phyloP scores from a whole-genome alignment of 208 protist genomes.

The Leptomonas seymouri region DNA sequence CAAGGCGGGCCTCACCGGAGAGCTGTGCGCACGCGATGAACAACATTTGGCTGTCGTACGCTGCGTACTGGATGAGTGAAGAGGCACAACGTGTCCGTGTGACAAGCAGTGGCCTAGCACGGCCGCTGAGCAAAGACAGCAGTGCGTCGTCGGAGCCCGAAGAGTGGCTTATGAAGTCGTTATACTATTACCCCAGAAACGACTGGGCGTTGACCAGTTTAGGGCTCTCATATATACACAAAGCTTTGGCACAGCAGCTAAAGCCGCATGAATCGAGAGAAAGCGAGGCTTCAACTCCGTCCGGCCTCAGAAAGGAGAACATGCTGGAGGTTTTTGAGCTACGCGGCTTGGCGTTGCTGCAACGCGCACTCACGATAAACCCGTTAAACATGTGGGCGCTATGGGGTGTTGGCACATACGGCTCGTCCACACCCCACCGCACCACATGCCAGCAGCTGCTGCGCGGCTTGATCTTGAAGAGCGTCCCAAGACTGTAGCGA shows the following conservation, averaged over 20 bases:
- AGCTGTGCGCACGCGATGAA: constrained; percentile 25
- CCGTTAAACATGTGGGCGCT: constrained; percentile 51
- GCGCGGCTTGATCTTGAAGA: constrained; percentile 23
- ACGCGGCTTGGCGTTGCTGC: constrained; percentile 32
- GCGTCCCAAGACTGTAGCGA: constrained; percentile 4
- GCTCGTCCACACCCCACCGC: constrained; percentile 17
- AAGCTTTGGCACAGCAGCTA: not conserved
- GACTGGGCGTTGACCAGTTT: constrained; percentile 54
- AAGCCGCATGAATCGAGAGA: not conserved
- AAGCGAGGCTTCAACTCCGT: too few relatives aligned
- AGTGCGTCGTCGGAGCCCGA: not conserved
- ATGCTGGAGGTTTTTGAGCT: constrained; percentile 1
- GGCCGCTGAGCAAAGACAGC: not conserved
- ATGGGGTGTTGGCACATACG: constrained; percentile 40
- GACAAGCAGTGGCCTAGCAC: not conserved
- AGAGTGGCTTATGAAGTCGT: constrained; percentile 22
- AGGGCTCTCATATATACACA: constrained; percentile 17
- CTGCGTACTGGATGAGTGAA: constrained; percentile 48
- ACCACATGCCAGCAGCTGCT: constrained; percentile 31
- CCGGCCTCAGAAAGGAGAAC: not conserved
- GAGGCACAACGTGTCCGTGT: constrained; percentile 5
- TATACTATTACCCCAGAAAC: constrained; percentile 39
- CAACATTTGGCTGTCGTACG: constrained; percentile 35
- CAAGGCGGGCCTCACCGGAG: not conserved
- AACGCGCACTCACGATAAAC: constrained; percentile 44